phyloP scores from a whole-genome alignment of 2,329 filamentous ascomycete species.

The Aspergillus ochraceus region DNA sequence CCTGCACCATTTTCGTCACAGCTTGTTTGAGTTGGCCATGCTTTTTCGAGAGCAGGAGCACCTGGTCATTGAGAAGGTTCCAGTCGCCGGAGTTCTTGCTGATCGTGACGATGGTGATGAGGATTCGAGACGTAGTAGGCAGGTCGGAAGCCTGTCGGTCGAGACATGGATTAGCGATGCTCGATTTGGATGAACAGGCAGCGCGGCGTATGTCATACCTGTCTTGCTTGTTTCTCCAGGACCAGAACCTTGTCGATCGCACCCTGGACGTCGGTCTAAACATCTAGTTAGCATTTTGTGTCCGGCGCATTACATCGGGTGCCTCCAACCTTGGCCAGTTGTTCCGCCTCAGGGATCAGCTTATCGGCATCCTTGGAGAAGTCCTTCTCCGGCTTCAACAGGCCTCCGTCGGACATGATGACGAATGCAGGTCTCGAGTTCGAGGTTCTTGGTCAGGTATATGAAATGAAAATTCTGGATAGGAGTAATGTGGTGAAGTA shows the following conservation, averaged over 20 bases:
- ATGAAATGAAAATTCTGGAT: background rate
- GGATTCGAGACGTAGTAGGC: conserved; percentile 84
- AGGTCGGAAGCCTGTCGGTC: conserved; percentile 79
- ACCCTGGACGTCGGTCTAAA: conserved; percentile 67
- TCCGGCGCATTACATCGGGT: background rate
- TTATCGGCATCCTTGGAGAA: conserved; percentile 94
- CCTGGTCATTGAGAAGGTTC: conserved; percentile 94
- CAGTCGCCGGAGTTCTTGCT: conserved; percentile 92
- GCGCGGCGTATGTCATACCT: conserved; percentile 58
- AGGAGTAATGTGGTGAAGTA: background rate
- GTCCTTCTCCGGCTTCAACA: conserved; percentile 96
- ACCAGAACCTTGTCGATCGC: conserved; percentile 90
- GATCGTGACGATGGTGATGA: conserved; percentile 87
- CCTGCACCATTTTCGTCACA: conserved; percentile 98
- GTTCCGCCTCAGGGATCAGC: conserved; percentile 85
- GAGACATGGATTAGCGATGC: background rate
- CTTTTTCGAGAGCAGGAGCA: conserved; percentile 95
- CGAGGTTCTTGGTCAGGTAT: background rate
- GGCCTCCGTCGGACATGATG: conserved; percentile 75
- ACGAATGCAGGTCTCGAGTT: conserved; percentile 23
- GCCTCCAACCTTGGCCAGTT: conserved; percentile 74
- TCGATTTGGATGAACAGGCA: conserved; percentile 6
- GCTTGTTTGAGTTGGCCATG: conserved; percentile 99
- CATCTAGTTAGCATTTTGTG: conserved; percentile 20
- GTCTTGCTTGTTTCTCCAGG: conserved; percentile 95